phyloP scores from a whole-genome alignment of 768 basidiomycete species.

The Boletus fagicola region DNA sequence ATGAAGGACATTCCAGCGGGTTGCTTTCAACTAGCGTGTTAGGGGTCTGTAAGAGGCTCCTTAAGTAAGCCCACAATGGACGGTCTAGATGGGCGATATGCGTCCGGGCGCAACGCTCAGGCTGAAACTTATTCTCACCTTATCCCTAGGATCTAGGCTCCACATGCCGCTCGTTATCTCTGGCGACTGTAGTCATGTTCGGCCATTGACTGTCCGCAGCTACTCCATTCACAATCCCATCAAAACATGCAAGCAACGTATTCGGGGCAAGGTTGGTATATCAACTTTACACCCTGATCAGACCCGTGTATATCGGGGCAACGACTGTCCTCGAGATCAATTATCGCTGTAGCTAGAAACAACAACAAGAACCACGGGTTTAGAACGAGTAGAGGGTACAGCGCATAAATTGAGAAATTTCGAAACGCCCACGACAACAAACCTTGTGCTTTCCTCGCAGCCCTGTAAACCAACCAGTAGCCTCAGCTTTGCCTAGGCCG shows the following conservation, averaged over 20 bases:
- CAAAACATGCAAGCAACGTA: not conserved
- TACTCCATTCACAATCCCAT: not conserved
- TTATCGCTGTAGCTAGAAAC: conserved; percentile 1
- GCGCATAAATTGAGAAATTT: not conserved
- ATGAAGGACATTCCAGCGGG: conserved; percentile 39
- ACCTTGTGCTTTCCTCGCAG: not conserved
- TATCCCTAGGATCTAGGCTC: not conserved
- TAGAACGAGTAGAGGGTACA: not conserved
- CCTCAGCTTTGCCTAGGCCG: not conserved
- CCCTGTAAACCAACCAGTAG: not conserved
- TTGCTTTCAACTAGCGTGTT: too few relatives aligned
- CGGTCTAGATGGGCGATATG: not conserved
- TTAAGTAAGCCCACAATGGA: not conserved
- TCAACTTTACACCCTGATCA: conserved; percentile 1
- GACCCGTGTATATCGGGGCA: conserved; percentile 5
- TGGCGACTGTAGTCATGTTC: not conserved
- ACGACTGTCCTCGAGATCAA: not conserved
- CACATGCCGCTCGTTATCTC: not conserved
- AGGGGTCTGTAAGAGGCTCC: not conserved
- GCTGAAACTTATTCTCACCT: not conserved
- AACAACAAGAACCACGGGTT: not conserved
- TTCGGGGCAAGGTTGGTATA: not conserved
- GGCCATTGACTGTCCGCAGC: not conserved
- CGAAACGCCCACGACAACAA: not conserved
- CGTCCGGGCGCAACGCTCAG: not conserved